phyloP scores from a whole-genome alignment of 345 rosid genomes.

The Pugionium cornutum region DNA sequence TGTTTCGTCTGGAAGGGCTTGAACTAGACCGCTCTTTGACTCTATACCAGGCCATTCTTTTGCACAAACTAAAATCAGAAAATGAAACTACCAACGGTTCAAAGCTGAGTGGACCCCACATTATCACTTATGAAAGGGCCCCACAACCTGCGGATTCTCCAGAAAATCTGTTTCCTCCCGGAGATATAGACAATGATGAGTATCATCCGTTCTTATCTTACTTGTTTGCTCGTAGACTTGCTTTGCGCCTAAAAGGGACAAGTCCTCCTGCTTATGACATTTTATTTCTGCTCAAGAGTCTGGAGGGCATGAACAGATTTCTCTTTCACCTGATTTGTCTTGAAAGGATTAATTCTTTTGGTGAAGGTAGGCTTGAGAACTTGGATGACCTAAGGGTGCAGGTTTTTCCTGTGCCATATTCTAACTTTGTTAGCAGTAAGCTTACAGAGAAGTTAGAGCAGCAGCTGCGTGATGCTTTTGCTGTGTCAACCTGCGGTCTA shows the following conservation, averaged over 20 bases:
- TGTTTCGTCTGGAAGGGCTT: slow-evolving; percentile 68
- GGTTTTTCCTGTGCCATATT: slow-evolving; percentile 54
- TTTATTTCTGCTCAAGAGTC: slow-evolving; percentile 69
- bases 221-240: slow-evolving; percentile 55
- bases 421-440: slow-evolving; percentile 73
- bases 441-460: slow-evolving; percentile 93
- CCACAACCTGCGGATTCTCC: slow-evolving; percentile 40
- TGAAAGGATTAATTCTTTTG: slow-evolving; percentile 62
- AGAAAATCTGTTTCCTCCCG: slow-evolving; percentile 31
- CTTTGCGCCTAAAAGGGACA: slow-evolving; percentile 55
- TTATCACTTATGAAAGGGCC: slow-evolving; percentile 59
- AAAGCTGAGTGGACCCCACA: slow-evolving; percentile 61
- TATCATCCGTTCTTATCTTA: slow-evolving; percentile 49
- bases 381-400: slow-evolving; percentile 62
- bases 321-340: slow-evolving; percentile 66
- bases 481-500: slow-evolving; percentile 66
- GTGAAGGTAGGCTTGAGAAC: slow-evolving; percentile 60
- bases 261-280: slow-evolving; percentile 65
- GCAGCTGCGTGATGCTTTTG: slow-evolving; percentile 80
- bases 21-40: slow-evolving; percentile 57
- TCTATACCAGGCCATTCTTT: slow-evolving; percentile 80
- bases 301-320: slow-evolving; percentile 69
- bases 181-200: slow-evolving; percentile 35
- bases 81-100: slow-evolving; percentile 48
- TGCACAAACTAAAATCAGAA: slow-evolving; percentile 59